These are phyloP conservation scores for Avena atlantica DNA, from an alignment of 176 grass and related monocot genomes.

Conservation along the genomic window DNA sequence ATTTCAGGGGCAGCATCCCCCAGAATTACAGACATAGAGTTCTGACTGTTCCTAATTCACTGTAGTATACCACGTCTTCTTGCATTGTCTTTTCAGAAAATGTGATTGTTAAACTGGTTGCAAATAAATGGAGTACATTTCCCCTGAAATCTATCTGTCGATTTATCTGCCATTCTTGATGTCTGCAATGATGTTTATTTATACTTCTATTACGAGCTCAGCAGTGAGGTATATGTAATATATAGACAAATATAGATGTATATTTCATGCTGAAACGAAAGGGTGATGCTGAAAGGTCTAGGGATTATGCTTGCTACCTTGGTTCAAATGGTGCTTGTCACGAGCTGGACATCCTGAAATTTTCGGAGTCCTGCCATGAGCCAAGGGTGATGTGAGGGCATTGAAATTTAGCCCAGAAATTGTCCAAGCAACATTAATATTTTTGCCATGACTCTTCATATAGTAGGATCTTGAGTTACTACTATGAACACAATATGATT, in stretches of 20 bases:
- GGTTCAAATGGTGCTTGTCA: not conserved
- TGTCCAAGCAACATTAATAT: not conserved
- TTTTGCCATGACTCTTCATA: not conserved
- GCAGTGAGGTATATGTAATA: not conserved
- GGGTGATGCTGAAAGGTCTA: not conserved
- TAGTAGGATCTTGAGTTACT: not conserved
- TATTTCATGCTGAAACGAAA: not conserved
- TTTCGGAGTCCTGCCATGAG: not conserved
- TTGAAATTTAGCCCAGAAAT: not conserved
- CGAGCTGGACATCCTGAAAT: not conserved
- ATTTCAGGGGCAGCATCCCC: not conserved
- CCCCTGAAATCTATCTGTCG: not conserved
- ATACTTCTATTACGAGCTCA: not conserved
- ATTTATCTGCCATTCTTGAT: not conserved
- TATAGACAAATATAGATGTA: not conserved
- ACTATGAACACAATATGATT: not conserved
- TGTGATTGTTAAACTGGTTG: not conserved
- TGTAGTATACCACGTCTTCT: slow-evolving; percentile 2
- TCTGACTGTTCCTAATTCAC: not conserved
- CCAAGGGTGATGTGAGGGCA: not conserved
- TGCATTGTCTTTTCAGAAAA: not conserved
- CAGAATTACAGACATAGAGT: not conserved
- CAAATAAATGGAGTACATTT: slow-evolving; percentile 21
- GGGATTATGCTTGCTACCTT: not conserved
- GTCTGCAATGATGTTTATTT: not conserved